These are phyloP conservation scores for Adansonia gregorii DNA, from an alignment of 441 rosid genomes.

Conservation along the genomic window DNA sequence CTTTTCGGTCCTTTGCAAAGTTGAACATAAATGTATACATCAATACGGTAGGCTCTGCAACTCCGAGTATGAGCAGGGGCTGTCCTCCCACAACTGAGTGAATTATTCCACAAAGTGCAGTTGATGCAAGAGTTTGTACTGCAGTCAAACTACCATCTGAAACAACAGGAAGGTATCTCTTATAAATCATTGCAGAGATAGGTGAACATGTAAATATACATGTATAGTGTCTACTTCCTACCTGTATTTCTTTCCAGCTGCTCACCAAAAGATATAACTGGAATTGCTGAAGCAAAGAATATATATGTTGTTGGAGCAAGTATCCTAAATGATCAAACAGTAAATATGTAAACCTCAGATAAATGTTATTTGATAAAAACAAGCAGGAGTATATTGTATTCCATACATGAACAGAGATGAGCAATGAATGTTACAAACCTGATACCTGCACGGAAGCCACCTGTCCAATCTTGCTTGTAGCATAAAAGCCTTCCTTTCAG, in stretches of 20 bases:
- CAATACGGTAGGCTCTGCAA: slow-evolving; percentile 82
- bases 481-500: slow-evolving; percentile 67
- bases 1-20: slow-evolving; percentile 72
- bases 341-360: slow-evolving; percentile 12
- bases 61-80: slow-evolving; percentile 78
- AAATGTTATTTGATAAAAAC: not conserved
- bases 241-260: slow-evolving; percentile 73
- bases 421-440: slow-evolving; percentile 48
- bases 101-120: slow-evolving; percentile 71
- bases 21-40: slow-evolving; percentile 79
- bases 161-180: slow-evolving; percentile 26
- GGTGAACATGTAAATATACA: slow-evolving; percentile 14
- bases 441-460: slow-evolving; percentile 68
- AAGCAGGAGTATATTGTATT: slow-evolving; percentile 1
- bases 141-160: slow-evolving; percentile 74
- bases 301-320: slow-evolving; percentile 81
- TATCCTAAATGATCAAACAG: slow-evolving; percentile 47
- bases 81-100: slow-evolving; percentile 78
- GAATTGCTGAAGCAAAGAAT: slow-evolving; percentile 81
- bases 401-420: slow-evolving; percentile 10
- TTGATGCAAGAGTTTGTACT: slow-evolving; percentile 80
- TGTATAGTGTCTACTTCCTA: slow-evolving; percentile 20
- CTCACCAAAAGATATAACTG: slow-evolving; percentile 81
- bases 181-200: slow-evolving; percentile 17
- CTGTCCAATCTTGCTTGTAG: slow-evolving; percentile 79